These are phyloP conservation scores for Vaucheria bursata DNA, from an alignment of 352 stramenopile species.

Conservation along the genomic window DNA sequence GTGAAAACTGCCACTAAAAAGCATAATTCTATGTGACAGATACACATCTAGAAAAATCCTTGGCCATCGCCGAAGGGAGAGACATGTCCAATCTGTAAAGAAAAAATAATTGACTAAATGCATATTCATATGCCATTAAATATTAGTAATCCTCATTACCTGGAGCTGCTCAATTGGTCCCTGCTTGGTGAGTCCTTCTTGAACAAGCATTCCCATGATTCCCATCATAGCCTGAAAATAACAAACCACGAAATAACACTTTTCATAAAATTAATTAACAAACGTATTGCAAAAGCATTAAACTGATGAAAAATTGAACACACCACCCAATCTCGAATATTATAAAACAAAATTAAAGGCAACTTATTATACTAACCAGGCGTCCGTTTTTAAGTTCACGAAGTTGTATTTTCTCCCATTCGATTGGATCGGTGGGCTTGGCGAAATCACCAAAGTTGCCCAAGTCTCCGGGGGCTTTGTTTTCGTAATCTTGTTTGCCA, in stretches of 20 bases:
- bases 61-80: neutral
- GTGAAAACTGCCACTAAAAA: too few relatives aligned
- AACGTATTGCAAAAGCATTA: too few relatives aligned
- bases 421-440: slow-evolving; percentile 34
- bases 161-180: slow-evolving; percentile 19
- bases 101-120: too few relatives aligned
- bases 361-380: slow-evolving; percentile 47
- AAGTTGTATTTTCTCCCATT: slow-evolving; percentile 48
- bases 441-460: slow-evolving; percentile 43
- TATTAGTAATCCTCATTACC: too few relatives aligned
- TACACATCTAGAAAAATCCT: neutral
- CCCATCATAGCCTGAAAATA: neutral
- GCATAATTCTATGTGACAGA: too few relatives aligned
- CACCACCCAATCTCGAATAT: too few relatives aligned
- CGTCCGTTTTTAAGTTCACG: slow-evolving; percentile 54
- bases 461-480: slow-evolving; percentile 49
- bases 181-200: slow-evolving; percentile 16
- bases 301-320: too few relatives aligned
- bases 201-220: neutral
- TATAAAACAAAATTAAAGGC: neutral
- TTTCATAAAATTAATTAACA: too few relatives aligned
- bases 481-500: slow-evolving; percentile 51
- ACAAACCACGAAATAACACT: too few relatives aligned
- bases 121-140: too few relatives aligned
- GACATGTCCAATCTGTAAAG: neutral